These are phyloP conservation scores for Fonsecaea multimorphosa DNA, from an alignment of 2,329 filamentous ascomycete genomes.

Conservation along the genomic window DNA sequence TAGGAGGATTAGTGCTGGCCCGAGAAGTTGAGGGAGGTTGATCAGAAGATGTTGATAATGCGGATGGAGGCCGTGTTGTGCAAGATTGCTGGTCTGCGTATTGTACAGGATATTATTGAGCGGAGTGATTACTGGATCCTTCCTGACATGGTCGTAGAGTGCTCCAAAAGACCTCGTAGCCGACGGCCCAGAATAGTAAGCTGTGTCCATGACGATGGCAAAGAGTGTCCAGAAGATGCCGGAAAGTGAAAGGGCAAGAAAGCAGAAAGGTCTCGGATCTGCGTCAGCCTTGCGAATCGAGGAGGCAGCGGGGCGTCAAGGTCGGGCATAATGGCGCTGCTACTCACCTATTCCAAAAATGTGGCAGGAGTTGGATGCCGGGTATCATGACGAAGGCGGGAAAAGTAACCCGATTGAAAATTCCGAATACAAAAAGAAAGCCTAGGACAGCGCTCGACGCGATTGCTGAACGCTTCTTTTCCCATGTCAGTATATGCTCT, in stretches of 20 bases:
- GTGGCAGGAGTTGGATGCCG: constrained; percentile 79
- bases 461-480: constrained; percentile 74
- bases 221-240: constrained; percentile 71
- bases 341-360: constrained; percentile 81
- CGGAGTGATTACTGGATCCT: constrained; percentile 73
- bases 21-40: constrained; percentile 74
- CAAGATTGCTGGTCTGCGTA: constrained; percentile 70
- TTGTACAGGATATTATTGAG: constrained; percentile 82
- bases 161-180: constrained; percentile 46
- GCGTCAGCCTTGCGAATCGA: constrained; percentile 12
- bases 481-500: constrained; percentile 11
- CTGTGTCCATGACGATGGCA: constrained; percentile 82
- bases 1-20: constrained; percentile 69
- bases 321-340: constrained; percentile 60
- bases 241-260: constrained; percentile 69
- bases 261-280: constrained; percentile 57
- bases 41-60: constrained; percentile 77
- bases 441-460: constrained; percentile 79
- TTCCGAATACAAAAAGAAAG: constrained; percentile 79
- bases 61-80: constrained; percentile 76
- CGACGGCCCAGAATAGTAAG: constrained; percentile 69
- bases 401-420: constrained; percentile 98
- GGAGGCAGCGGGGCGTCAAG: not conserved
- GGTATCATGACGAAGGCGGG: constrained; percentile 90
- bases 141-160: constrained; percentile 61